These are phyloP conservation scores for Copromyces sp. DNA, from an alignment of 495 filamentous ascomycete species.

Conservation along the genomic window DNA sequence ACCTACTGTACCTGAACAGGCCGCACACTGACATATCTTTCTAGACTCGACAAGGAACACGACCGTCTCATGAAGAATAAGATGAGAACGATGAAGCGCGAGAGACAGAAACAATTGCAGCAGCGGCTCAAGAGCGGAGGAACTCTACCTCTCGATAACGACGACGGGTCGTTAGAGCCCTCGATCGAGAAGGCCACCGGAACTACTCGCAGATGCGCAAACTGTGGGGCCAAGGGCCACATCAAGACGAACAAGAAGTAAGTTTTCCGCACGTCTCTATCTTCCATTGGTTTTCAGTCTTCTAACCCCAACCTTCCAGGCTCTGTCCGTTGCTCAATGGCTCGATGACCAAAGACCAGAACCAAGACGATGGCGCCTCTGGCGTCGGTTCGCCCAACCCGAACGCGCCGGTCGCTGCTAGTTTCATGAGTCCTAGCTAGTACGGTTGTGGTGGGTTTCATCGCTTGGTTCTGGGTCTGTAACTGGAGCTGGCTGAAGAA, in stretches of 20 bases:
- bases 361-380: constrained; percentile 32
- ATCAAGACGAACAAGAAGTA: constrained; percentile 99
- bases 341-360: constrained; percentile 62
- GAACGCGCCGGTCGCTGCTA: constrained; percentile 27
- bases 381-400: constrained; percentile 41
- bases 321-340: constrained; percentile 89
- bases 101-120: constrained; percentile 68
- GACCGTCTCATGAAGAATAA: constrained; percentile 79
- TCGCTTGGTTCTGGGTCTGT: neutral
- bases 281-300: neutral
- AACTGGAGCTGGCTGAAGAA: neutral
- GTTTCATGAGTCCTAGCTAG: constrained; percentile 17
- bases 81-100: constrained; percentile 80
- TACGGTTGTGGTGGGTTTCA: neutral
- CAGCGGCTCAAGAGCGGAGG: constrained; percentile 30
- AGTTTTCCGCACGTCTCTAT: constrained; percentile 7
- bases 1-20: neutral
- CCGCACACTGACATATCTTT: neutral
- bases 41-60: constrained; percentile 64
- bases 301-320: constrained; percentile 39
- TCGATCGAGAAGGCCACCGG: constrained; percentile 40
- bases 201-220: constrained; percentile 91
- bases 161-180: constrained; percentile 38
- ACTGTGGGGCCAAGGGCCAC: constrained; percentile 89
- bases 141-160: constrained; percentile 16